Percentiles rank a stretch among this genome's conserved stretches.
phyloP scores from a whole-genome alignment of 352 stramenopile species.

The Globisporangium rhizosaccharum region DNA sequence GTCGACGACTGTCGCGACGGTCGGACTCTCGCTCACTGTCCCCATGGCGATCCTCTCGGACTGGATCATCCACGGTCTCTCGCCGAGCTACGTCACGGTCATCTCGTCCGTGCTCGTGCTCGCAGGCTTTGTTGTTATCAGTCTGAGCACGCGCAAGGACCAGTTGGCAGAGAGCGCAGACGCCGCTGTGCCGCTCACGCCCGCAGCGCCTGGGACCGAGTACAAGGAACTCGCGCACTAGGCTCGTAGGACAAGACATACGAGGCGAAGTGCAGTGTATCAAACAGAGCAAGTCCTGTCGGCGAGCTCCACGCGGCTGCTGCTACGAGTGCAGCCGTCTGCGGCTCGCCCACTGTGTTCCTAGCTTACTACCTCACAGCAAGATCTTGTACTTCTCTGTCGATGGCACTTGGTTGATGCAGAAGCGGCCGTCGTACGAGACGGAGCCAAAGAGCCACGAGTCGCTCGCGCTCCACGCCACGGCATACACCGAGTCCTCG shows the following conservation, averaged over 20 bases:
- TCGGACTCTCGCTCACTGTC: constrained; percentile 96
- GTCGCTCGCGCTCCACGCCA: constrained; percentile 92
- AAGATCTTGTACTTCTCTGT: constrained; percentile 99
- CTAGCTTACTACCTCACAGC: constrained; percentile 47
- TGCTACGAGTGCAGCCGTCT: not conserved
- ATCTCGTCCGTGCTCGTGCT: constrained; percentile 68
- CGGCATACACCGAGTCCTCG: constrained; percentile 91
- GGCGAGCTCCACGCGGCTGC: constrained; percentile 5
- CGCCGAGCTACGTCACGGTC: constrained; percentile 42
- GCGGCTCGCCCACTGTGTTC: constrained; percentile 3
- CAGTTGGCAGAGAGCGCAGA: constrained; percentile 5
- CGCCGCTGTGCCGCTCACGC: constrained; percentile 14
- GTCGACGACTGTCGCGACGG: constrained; percentile 94
- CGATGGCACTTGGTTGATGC: constrained; percentile 95
- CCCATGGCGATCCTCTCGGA: constrained; percentile 93
- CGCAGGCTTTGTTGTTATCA: constrained; percentile 67
- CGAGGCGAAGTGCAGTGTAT: no score
- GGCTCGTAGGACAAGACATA: not conserved
- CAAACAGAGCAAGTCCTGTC: not conserved
- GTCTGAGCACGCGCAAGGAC: constrained; percentile 22
- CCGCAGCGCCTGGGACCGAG: constrained; percentile 21
- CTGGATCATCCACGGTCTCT: constrained; percentile 53
- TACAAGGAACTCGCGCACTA: constrained; percentile 30
- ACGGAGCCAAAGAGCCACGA: constrained; percentile 96
- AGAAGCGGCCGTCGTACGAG: constrained; percentile 93